phyloP scores from a whole-genome alignment of 306 rosid genomes.

The Citrullus mucosospermus region DNA sequence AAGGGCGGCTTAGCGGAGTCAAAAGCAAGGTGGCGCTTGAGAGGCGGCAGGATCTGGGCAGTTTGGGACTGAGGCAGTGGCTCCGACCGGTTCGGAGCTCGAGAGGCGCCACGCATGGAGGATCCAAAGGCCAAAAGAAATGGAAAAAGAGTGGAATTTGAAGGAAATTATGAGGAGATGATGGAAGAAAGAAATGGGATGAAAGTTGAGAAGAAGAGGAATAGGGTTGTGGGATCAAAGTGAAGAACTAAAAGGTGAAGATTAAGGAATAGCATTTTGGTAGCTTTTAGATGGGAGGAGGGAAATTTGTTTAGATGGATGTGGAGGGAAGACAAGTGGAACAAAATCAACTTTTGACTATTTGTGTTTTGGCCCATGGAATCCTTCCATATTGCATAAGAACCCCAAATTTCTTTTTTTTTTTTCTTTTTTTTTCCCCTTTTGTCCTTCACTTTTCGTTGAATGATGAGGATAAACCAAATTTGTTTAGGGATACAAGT shows the following conservation, averaged over 20 bases:
- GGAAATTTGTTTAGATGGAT: conserved; percentile 96
- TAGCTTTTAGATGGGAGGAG: conserved; percentile 42
- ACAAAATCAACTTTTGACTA: background rate
- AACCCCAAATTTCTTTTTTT: background rate
- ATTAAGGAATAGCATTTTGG: conserved; percentile 12
- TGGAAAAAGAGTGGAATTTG: conserved; percentile 2
- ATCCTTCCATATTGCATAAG: background rate
- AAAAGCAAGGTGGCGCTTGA: conserved; percentile 62
- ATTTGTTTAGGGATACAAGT: too few species aligned
- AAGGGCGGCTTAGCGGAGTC: conserved; percentile 71
- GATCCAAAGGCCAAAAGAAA: background rate
- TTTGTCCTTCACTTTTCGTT: too few species aligned
- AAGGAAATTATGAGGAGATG: background rate
- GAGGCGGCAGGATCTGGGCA: conserved; percentile 45
- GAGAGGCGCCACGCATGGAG: conserved; percentile 57
- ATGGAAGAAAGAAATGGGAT: background rate
- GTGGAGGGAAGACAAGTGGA: conserved; percentile 86
- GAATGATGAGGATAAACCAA: too few species aligned
- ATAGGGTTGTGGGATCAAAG: conserved; percentile 6
- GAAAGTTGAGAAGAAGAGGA: background rate
- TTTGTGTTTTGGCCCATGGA: conserved; percentile 12
- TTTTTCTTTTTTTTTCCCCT: too few species aligned
- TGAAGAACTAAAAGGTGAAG: background rate
- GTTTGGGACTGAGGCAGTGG: conserved; percentile 23
- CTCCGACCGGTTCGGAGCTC: conserved; percentile 40